Evolutionary conservation across 352 stramenopile genomes (phyloP).

Genomic region (Phytophthora rubi): DNA sequence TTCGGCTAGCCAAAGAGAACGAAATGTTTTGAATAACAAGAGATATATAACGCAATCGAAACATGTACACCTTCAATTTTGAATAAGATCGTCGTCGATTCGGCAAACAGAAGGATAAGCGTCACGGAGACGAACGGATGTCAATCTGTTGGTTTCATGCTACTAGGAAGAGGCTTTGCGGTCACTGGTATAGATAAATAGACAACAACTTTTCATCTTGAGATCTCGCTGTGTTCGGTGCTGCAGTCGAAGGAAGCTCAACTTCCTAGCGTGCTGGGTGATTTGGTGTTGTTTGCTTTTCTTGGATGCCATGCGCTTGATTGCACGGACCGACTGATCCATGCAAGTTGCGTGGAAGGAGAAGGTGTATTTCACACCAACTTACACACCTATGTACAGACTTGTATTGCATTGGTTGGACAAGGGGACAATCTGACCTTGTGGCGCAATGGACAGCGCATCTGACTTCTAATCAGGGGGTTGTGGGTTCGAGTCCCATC

Average conservation of each 20-base stretch:
- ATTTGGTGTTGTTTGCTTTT: neutral
- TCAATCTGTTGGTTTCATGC: too few species aligned
- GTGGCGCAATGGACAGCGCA: slow-evolving; percentile 58
- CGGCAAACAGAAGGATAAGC: too few species aligned
- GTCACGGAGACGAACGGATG: neutral
- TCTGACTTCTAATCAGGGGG: slow-evolving; percentile 64
- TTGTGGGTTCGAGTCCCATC: slow-evolving; percentile 63
- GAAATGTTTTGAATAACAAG: slow-evolving; percentile 66
- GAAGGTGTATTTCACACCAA: slow-evolving; percentile 2
- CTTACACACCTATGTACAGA: neutral
- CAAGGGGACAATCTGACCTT: slow-evolving; percentile 21
- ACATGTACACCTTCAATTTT: slow-evolving; percentile 2
- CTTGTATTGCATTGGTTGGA: neutral
- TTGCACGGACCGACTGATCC: too few species aligned
- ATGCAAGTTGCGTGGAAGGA: neutral
- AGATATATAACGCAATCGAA: slow-evolving; percentile 6
- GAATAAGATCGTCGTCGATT: neutral
- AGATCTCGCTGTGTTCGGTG: neutral
- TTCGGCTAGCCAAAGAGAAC: slow-evolving; percentile 77
- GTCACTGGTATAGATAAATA: slow-evolving; percentile 35
- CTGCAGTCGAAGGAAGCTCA: neutral
- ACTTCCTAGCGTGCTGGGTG: neutral
- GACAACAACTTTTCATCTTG: slow-evolving; percentile 6
- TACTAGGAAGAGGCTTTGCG: neutral
- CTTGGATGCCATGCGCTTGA: neutral